Base-by-base conservation (phyloP, 2,329 filamentous ascomycete genomes). In the Lecanicillium sp. region DNA sequence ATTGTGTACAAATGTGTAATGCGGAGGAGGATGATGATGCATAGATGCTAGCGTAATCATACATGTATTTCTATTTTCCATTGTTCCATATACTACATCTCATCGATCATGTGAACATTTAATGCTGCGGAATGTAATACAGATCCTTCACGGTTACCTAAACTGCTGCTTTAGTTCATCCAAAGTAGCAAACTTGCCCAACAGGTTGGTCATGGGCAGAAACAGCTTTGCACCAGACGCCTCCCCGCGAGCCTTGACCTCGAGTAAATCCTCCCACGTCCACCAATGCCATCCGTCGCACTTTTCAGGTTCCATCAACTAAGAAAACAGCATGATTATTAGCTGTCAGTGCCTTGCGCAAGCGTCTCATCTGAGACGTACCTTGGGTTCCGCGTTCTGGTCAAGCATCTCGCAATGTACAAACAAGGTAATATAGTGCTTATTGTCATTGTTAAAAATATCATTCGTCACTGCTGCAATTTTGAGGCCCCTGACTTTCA, bases 341-440 rank as follows among this genome's bases (percentile, higher is more conserved):
- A 30, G 16, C 13, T 22, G 13, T 9, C 6, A 17, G 11, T 8
- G 4, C 6, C 18, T n/a, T 11, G 12, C 33, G 14, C 4, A 12
- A n/a, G n/a, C n/a, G n/a, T n/a, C n/a, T n/a, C 3, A 16, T n/a
- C 3, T 7, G 19, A 17, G 5, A 33, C 67, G 51, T 42, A 83
- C 80, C 64, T 68, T 40, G 0, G 81, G 72, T 45, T 73, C 55
- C 18, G 67, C 66, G 0, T 51, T 46, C 13, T 67, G 60, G 18
- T 75, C 67, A 0, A 60, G 51, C 47, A 75, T 61, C 32, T 57
- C 59, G 30, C 73, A 77, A 1, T 64, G 61, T 44, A 86, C 73
- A 47, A 85, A 88, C 3, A 87, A 56, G 0, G 85, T 89, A 36
- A 87, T 67, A 51, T 89, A 90, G 53, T 90, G 84, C 56, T 80